Conservation (phyloP, 1,284 basidiomycete genomes). For the Thecaphora thlaspeos region DNA sequence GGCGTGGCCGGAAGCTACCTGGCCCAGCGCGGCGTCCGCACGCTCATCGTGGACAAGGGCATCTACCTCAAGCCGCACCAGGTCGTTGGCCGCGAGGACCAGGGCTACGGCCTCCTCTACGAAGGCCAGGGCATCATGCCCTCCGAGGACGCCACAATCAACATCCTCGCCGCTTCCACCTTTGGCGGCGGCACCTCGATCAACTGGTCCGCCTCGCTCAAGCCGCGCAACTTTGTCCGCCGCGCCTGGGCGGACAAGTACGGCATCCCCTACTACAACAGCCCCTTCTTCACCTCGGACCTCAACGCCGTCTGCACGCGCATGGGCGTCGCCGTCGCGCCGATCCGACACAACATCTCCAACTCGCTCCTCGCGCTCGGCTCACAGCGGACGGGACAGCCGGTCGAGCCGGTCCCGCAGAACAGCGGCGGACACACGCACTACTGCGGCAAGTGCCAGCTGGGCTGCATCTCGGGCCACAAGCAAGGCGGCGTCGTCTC, state of each 20-base stretch:
- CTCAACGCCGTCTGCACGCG: slow-evolving; percentile 57
- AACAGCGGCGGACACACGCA: slow-evolving; percentile 59
- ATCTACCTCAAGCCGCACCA: slow-evolving; percentile 57
- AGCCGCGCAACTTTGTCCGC: slow-evolving; percentile 59
- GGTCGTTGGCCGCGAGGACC: slow-evolving; percentile 54
- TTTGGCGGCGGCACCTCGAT: slow-evolving; percentile 62
- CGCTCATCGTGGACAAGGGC: slow-evolving; percentile 61
- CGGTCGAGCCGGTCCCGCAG: slow-evolving; percentile 57
- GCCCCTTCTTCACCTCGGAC: slow-evolving; percentile 55
- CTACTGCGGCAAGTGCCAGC: slow-evolving; percentile 59
- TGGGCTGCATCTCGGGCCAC: slow-evolving; percentile 58
- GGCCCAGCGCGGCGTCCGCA: slow-evolving; percentile 56
- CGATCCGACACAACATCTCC: slow-evolving; percentile 58
- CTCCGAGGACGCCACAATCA: slow-evolving; percentile 58
- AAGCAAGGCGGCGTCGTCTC: slow-evolving; percentile 58
- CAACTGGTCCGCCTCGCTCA: slow-evolving; percentile 62
- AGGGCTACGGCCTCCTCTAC: slow-evolving; percentile 58
- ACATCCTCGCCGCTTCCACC: slow-evolving; percentile 59
- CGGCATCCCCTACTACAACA: slow-evolving; percentile 58
- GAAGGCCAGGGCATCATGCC: slow-evolving; percentile 59
- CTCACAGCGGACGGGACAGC: slow-evolving; percentile 53
- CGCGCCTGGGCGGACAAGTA: slow-evolving; percentile 59
- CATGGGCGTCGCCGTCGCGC: slow-evolving; percentile 58
- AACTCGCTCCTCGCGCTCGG: slow-evolving; percentile 58
- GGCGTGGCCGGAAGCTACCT: slow-evolving; percentile 58